These are phyloP conservation scores for Cladophialophora carrionii DNA, from an alignment of 2,329 filamentous ascomycete species.

Conservation along the genomic window DNA sequence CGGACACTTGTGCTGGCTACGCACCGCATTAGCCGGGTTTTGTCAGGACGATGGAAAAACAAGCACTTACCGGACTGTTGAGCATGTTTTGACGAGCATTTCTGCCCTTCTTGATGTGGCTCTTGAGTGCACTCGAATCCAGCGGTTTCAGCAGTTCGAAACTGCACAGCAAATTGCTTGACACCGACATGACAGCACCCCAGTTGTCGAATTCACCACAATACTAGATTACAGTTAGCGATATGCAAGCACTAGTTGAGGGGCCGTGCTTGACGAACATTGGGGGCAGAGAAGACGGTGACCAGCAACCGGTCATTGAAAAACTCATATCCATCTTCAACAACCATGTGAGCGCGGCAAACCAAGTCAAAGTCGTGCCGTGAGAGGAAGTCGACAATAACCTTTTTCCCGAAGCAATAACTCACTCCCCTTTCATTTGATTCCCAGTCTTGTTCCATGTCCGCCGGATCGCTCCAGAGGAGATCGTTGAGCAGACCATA, in stretches of 20 bases:
- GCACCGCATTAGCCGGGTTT: slow-evolving; percentile 16
- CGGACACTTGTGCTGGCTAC: slow-evolving; percentile 51
- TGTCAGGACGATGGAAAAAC: not conserved
- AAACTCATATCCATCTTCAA: slow-evolving; percentile 98
- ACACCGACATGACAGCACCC: slow-evolving; percentile 98
- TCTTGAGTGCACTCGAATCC: slow-evolving; percentile 94
- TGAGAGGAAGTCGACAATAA: slow-evolving; percentile 93
- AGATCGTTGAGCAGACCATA: slow-evolving; percentile 94
- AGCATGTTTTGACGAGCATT: slow-evolving; percentile 94
- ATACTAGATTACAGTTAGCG: slow-evolving; percentile 61
- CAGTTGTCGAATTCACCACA: slow-evolving; percentile 99
- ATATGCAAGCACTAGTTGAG: not conserved
- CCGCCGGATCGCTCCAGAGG: slow-evolving; percentile 94
- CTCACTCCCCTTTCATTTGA: slow-evolving; percentile 95
- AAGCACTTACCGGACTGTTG: slow-evolving; percentile 82
- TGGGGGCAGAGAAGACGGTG: slow-evolving; percentile 96
- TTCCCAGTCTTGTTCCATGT: slow-evolving; percentile 98
- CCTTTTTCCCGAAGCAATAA: slow-evolving; percentile 97
- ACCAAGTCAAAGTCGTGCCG: slow-evolving; percentile 97
- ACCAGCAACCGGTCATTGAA: slow-evolving; percentile 94
- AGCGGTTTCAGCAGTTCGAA: slow-evolving; percentile 96
- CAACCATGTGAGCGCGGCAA: slow-evolving; percentile 97
- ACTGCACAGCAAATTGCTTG: slow-evolving; percentile 87
- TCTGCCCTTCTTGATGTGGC: slow-evolving; percentile 96
- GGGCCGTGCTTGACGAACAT: slow-evolving; percentile 64